Percentiles rank a stretch among this genome's conserved stretches.
Evolutionary conservation across 2,329 filamentous ascomycete genomes (phyloP).

Genomic region (Arthrobotrys iridis): DNA sequence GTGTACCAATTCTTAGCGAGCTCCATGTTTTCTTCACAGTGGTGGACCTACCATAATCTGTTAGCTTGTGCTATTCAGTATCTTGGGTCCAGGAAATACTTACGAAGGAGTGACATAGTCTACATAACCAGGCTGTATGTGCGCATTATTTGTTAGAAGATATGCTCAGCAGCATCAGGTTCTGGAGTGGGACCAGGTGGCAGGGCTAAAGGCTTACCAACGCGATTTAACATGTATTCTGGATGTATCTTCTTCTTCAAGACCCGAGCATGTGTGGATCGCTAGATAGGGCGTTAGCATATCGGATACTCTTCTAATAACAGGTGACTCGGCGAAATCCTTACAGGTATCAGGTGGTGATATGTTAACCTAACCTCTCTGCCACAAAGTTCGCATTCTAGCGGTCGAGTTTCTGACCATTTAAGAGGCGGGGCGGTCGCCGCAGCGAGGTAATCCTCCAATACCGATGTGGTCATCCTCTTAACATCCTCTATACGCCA

Average conservation of each 20-base stretch:
- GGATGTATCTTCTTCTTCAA: conserved; percentile 82
- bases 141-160: neutral
- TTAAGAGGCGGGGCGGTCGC: conserved; percentile 72
- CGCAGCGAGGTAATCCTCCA: conserved; percentile 71
- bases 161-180: neutral
- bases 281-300: conserved; percentile 57
- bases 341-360: conserved; percentile 81
- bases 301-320: too few species aligned
- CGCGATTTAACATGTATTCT: conserved; percentile 77
- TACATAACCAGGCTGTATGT: conserved; percentile 45
- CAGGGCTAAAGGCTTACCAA: conserved; percentile 61
- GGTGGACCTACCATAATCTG: conserved; percentile 72
- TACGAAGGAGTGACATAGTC: conserved; percentile 70
- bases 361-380: conserved; percentile 66
- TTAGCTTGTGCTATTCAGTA: neutral
- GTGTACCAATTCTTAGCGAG: conserved; percentile 78
- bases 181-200: neutral
- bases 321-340: conserved; percentile 1
- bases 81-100: neutral
- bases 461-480: conserved; percentile 53
- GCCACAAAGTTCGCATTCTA: conserved; percentile 78
- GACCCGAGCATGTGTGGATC: conserved; percentile 77
- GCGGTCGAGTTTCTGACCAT: conserved; percentile 68
- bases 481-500: conserved; percentile 43
- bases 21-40: conserved; percentile 78